A percentile compares a stretch with the other conserved stretches of the same genome.
phyloP scores from a whole-genome alignment of 176 grass and related monocot genomes.

The Oryza coarctata region DNA sequence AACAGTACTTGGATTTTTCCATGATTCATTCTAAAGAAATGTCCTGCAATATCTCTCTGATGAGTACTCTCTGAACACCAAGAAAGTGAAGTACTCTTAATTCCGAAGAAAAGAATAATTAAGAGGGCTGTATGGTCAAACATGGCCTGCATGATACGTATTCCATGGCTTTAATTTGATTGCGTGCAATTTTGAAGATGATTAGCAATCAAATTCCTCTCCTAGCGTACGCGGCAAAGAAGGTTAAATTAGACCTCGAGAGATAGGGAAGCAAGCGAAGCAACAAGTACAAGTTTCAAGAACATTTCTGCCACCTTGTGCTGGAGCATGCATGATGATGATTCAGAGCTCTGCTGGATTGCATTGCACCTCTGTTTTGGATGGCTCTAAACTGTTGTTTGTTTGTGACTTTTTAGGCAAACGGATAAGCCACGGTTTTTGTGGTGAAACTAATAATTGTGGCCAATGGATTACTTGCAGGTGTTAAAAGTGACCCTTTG shows the following conservation, averaged over 20 bases:
- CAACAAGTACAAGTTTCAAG: conserved; percentile 37
- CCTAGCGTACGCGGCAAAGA: background rate
- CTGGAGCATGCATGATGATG: conserved; percentile 21
- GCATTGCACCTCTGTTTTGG: background rate
- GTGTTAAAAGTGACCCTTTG: conserved; percentile 24
- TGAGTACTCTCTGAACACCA: conserved; percentile 20
- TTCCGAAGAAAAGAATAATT: background rate
- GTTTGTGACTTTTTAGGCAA: conserved; percentile 44
- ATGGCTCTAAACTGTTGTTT: conserved; percentile 19
- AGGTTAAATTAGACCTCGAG: background rate
- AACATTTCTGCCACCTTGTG: conserved; percentile 1
- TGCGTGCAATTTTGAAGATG: conserved; percentile 22
- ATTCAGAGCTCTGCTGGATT: conserved; percentile 13
- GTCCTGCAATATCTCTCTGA: conserved; percentile 4
- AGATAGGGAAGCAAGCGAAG: background rate
- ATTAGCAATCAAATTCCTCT: background rate
- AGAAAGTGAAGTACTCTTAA: conserved; percentile 31
- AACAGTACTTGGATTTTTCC: conserved; percentile 23
- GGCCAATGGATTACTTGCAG: conserved; percentile 24
- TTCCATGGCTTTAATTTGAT: background rate
- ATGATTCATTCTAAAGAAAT: conserved; percentile 20
- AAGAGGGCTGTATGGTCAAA: background rate
- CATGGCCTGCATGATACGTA: background rate
- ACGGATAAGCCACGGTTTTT: conserved; percentile 5
- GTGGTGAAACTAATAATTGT: background rate